Conservation (phyloP, 1,139 yeast species). For the Yamadazyma dendronema region DNA sequence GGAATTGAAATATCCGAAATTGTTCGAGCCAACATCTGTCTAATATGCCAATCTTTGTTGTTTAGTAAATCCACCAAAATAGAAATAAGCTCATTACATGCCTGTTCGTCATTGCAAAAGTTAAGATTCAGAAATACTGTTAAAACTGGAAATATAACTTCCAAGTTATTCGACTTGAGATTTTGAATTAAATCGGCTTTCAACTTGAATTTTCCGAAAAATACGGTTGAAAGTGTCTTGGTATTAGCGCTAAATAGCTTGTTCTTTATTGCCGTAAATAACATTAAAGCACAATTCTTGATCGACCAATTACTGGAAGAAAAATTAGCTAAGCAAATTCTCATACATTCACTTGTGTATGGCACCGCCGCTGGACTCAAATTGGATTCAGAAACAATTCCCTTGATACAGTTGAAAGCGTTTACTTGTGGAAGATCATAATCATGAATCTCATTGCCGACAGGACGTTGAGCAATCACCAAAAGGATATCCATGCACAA, state of each 20-base stretch:
- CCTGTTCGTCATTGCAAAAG: slow-evolving; percentile 49
- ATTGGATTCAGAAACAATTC: slow-evolving; percentile 66
- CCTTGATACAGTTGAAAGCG: slow-evolving; percentile 82
- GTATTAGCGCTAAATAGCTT: slow-evolving; percentile 69
- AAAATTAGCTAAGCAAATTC: slow-evolving; percentile 61
- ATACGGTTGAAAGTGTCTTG: slow-evolving; percentile 47
- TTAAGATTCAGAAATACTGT: slow-evolving; percentile 69
- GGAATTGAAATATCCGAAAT: slow-evolving; percentile 37
- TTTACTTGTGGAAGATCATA: slow-evolving; percentile 89
- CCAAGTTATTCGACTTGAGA: slow-evolving; percentile 39
- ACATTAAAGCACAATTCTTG: slow-evolving; percentile 90
- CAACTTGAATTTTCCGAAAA: slow-evolving; percentile 62
- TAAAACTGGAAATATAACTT: slow-evolving; percentile 70
- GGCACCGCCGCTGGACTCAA: slow-evolving; percentile 52
- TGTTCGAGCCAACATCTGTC: slow-evolving; percentile 82
- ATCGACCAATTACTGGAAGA: slow-evolving; percentile 76
- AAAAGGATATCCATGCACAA: neutral
- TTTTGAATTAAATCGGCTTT: slow-evolving; percentile 46
- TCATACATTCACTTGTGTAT: slow-evolving; percentile 57
- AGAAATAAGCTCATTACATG: slow-evolving; percentile 48
- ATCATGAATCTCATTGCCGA: slow-evolving; percentile 25
- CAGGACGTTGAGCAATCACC: neutral
- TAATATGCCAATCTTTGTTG: slow-evolving; percentile 69
- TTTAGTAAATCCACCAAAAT: slow-evolving; percentile 47
- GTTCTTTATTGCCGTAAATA: slow-evolving; percentile 79